Base-by-base conservation (phyloP, 805 yeast species). In the Pichia paraexigua region DNA sequence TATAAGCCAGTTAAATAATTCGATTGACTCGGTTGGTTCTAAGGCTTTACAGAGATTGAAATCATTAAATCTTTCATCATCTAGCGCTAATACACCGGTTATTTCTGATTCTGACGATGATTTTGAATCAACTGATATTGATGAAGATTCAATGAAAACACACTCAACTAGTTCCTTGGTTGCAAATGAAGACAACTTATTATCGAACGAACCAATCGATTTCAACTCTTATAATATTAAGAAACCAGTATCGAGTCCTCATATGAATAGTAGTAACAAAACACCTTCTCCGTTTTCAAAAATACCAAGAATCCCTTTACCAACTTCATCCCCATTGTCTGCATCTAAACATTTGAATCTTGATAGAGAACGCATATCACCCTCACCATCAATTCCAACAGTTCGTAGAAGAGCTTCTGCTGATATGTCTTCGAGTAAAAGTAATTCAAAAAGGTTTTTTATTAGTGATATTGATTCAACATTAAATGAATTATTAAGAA, bases 391-490 rank as follows among this genome's bases (percentile, higher is more conserved):
- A 2, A 25, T 47, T n/a, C 56, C 53, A 45, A 49, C 56, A 15
- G 41, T 63, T 17, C 57, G 65, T 15, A 73, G 85, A 63, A 69
- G 85, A 56, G 80, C 76, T 0, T 78, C 83, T 3, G 76, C 75
- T 44, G 85, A 80, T 61, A 80, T 74, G 47, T 65, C 76, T 0
- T 68, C 66, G n/a, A 56, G 64, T 25, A 49, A 50, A 35, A 41
- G 44, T 8, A 61, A 59, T 46, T 59, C 78, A 5, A 74, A 76
- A 56, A 71, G 76, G 61, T 87, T 86, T 62, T 80, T 84, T 62
- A 86, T 90, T 53, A 74, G 78, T 56, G 85, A 89, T 64, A 87
- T 91, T 25, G 85, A 87, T 59, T 67, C 76, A 32, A 87, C 96
- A 1, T 71, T 90, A 48, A 70, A 77, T 10, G 84, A 85, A 56